These are phyloP conservation scores for Rhodosporidiobolus odoratus DNA, from an alignment of 768 basidiomycete genomes.

Conservation along the genomic window DNA sequence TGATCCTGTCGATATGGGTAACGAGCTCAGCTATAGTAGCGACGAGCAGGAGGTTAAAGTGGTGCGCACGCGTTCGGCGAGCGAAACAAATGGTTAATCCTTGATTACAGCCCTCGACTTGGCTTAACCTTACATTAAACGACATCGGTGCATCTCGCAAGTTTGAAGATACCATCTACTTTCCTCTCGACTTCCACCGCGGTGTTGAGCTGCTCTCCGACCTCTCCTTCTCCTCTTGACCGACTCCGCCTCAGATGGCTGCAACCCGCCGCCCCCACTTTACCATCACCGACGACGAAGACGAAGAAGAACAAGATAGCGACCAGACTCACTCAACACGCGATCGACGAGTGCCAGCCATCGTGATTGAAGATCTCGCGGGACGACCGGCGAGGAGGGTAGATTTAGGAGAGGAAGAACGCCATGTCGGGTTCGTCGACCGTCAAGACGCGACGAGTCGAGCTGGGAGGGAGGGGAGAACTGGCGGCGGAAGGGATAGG, in stretches of 20 bases:
- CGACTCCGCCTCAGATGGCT: not conserved
- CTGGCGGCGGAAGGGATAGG: not conserved
- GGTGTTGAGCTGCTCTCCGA: not conserved
- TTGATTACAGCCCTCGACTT: no score
- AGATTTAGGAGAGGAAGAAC: conserved; percentile 12
- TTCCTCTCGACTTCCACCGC: no score
- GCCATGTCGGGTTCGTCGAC: conserved; percentile 29
- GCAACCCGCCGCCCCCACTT: conserved; percentile 3
- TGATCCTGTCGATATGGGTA: no score
- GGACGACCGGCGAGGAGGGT: not conserved
- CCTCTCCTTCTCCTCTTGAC: not conserved
- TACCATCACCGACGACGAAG: conserved; percentile 6
- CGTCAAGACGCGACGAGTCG: no score
- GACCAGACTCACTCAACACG: not conserved
- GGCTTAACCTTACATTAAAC: no score
- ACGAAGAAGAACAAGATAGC: not conserved
- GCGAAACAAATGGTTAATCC: no score
- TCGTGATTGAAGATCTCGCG: conserved; percentile 4
- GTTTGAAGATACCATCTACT: no score
- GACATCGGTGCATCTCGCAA: no score
- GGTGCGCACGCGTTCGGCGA: no score
- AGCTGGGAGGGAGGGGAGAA: not conserved
- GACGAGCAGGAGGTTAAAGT: no score
- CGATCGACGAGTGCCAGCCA: not conserved
- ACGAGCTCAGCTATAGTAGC: no score